Evolutionary conservation across 1,139 yeast genomes (phyloP), one percentile per base, ranked within the genome.

Genomic region (Hansenula lynferdii): DNA sequence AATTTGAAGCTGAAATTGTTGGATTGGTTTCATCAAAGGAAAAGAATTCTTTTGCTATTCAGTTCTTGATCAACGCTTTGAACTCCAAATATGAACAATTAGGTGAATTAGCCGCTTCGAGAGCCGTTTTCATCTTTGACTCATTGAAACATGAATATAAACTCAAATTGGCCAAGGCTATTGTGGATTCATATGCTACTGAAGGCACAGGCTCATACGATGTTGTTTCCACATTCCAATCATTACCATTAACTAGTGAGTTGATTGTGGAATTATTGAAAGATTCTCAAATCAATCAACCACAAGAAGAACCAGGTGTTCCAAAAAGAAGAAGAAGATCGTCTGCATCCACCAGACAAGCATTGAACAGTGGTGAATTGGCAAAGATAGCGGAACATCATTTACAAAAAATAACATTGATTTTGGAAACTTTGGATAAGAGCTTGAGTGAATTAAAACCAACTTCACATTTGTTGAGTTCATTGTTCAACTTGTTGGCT

Each of bases 241-340:
- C 69, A 6, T 55, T 80, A 38, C 63, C 68, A 10, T 55, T 77
- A 34, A 65, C 67, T 38, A 65, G 69, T 36, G 72, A 67, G 11
- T 56, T 75, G 35, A 65, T 76, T 50, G 67, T 71, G 21, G 64
- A 69, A 6, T 60, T 76, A 10, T 63, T 80, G 43, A 56, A 63
- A 18, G 69, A 70, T 38, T 76, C 77, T 36, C 81, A 75, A 54
- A 62, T 67, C 34, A 61, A 58, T 36, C 48, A 61, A 17, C 65
- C 64, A 31, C 52, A 68, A 59, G 60, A 53, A 11, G 54, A 54
- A n/a, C 53, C 60, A 23, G 61, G 60, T 43, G 73, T 76, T 26
- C 77, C 83, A 17, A 83, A 83, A 58, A 68, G 82, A 62, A 73
- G 87, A 59, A 80, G 96, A 71, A 69, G 86, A 54, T 85, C 95